These are phyloP conservation scores for Globisporangium uncinulatum DNA, from an alignment of 352 stramenopile genomes.

Conservation along the genomic window DNA sequence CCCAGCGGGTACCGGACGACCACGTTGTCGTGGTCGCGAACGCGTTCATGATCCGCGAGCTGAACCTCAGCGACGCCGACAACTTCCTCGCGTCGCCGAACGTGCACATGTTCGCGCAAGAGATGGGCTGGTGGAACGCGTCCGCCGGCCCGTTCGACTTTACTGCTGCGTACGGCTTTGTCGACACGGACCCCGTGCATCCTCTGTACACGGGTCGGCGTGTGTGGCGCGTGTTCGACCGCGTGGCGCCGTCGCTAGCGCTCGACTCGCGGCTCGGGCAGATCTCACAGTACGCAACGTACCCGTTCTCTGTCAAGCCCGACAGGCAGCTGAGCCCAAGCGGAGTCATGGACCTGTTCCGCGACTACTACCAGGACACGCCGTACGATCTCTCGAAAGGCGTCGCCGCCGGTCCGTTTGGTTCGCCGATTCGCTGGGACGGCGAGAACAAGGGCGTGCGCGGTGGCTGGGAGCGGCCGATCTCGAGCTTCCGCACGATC, in stretches of 20 bases:
- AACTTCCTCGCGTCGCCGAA: conserved; percentile 88
- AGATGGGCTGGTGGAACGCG: conserved; percentile 85
- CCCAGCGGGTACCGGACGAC: conserved; percentile 88
- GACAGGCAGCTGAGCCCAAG: conserved; percentile 50
- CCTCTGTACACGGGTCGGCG: conserved; percentile 77
- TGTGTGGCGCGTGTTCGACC: conserved; percentile 86
- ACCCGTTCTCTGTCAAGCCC: conserved; percentile 88
- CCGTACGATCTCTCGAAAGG: conserved; percentile 72
- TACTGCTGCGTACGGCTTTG: conserved; percentile 60
- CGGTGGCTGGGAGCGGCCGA: conserved; percentile 76
- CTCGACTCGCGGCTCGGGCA: conserved; percentile 59
- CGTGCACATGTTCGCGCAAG: conserved; percentile 73
- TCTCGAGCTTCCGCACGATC: conserved; percentile 85
- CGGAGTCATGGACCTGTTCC: conserved; percentile 65
- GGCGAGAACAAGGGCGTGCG: conserved; percentile 29
- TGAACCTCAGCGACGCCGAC: conserved; percentile 70
- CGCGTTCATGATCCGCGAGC: conserved; percentile 90
- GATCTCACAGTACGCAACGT: conserved; percentile 66
- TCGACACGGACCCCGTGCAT: conserved; percentile 45
- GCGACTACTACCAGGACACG: conserved; percentile 86
- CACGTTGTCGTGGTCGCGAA: conserved; percentile 91
- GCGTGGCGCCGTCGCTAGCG: conserved; percentile 69
- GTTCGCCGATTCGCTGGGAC: conserved; percentile 74
- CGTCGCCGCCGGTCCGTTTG: conserved; percentile 79
- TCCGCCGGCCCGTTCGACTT: conserved; percentile 54